Percentiles rank a stretch among this genome's conserved stretches.
Evolutionary conservation across 2,329 filamentous ascomycete species (phyloP).

Genomic region (Pleurostoma richardsiae): DNA sequence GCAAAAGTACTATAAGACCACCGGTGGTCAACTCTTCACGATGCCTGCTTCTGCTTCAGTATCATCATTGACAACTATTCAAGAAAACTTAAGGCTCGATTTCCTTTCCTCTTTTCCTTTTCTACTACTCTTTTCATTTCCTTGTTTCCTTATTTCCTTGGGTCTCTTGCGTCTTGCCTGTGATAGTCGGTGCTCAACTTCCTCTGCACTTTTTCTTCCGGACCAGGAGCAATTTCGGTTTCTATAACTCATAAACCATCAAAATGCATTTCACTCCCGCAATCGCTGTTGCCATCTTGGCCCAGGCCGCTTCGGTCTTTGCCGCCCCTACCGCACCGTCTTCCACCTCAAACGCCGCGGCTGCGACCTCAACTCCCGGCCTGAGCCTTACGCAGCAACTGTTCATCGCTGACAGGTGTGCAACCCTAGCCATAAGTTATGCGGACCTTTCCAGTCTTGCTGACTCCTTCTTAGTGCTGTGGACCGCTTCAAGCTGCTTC

Average conservation of each 20-base stretch:
- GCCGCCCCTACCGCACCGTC: constrained; percentile 13
- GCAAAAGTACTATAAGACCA: too few species aligned
- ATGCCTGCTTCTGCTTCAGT: too few species aligned
- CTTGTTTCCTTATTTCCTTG: constrained; percentile 7
- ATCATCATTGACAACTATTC: background rate
- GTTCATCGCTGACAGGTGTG: constrained; percentile 31
- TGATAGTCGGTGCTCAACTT: background rate
- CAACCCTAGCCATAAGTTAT: background rate
- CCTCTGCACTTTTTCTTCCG: background rate
- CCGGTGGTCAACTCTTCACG: too few species aligned
- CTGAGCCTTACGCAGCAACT: constrained; percentile 28
- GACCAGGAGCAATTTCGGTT: too few species aligned
- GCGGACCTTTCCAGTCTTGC: background rate
- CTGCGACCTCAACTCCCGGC: constrained; percentile 7
- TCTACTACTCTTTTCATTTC: constrained; percentile 7
- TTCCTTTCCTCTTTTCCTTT: constrained; percentile 4
- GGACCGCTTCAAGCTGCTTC: constrained; percentile 37
- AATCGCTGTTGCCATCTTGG: constrained; percentile 30
- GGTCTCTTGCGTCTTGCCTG: constrained; percentile 4
- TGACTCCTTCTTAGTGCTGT: constrained; percentile 24
- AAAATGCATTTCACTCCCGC: constrained; percentile 29
- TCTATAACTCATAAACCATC: constrained; percentile 6
- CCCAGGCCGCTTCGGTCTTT: constrained; percentile 26
- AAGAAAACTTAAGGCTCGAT: background rate
- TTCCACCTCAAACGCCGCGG: constrained; percentile 3